These are phyloP conservation scores for Echria macrotheca DNA, from an alignment of 495 filamentous ascomycete genomes.

Conservation along the genomic window DNA sequence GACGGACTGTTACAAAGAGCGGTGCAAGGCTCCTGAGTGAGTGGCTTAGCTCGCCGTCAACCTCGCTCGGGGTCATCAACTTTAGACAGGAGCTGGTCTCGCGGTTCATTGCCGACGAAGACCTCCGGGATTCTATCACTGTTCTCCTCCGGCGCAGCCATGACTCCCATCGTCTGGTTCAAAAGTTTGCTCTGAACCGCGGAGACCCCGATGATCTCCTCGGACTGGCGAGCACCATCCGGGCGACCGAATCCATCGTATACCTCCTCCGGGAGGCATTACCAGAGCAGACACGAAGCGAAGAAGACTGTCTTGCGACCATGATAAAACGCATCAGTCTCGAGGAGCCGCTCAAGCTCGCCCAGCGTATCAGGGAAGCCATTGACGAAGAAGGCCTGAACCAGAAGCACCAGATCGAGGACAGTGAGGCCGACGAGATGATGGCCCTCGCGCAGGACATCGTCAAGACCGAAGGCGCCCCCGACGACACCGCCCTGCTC, in stretches of 20 bases:
- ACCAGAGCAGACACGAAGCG: neutral
- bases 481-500: conserved; percentile 34
- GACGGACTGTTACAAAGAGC: conserved; percentile 83
- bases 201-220: conserved; percentile 95
- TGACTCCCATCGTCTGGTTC: conserved; percentile 83
- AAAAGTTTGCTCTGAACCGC: conserved; percentile 85
- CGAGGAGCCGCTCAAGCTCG: conserved; percentile 61
- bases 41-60: conserved; percentile 84
- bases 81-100: conserved; percentile 77
- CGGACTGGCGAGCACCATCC: conserved; percentile 72
- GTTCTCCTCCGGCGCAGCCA: conserved; percentile 67
- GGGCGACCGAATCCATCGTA: conserved; percentile 67
- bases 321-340: conserved; percentile 62
- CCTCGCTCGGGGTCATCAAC: conserved; percentile 73
- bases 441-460: conserved; percentile 64
- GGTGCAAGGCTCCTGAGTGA: conserved; percentile 76
- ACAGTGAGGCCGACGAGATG: conserved; percentile 62
- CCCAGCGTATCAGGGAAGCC: conserved; percentile 61
- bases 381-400: conserved; percentile 92
- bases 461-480: conserved; percentile 51
- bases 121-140: conserved; percentile 61
- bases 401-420: conserved; percentile 69
- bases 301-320: conserved; percentile 38
- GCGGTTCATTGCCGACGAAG: conserved; percentile 55
- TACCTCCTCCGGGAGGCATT: conserved; percentile 21